phyloP scores from a whole-genome alignment of 805 yeast genomes.

The Cyberlindnera euphorbiiphila region DNA sequence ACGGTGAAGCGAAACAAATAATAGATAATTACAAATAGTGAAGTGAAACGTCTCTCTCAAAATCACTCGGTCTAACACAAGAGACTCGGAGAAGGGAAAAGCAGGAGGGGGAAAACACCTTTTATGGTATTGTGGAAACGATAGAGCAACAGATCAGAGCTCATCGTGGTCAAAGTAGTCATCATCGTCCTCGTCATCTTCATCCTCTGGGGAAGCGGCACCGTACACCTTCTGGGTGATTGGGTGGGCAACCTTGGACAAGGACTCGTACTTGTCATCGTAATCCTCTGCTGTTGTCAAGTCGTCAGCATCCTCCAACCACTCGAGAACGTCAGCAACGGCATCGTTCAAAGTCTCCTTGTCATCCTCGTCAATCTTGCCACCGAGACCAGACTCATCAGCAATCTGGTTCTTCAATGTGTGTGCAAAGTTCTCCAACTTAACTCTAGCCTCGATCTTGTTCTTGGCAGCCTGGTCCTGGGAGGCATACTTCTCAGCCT shows the following conservation, averaged over 20 bases:
- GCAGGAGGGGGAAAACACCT: not conserved
- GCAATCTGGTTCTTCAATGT: conserved; percentile 67
- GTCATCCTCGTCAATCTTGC: conserved; percentile 84
- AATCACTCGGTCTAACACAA: too few relatives aligned
- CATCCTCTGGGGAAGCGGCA: conserved; percentile 46
- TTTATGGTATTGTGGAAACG: not conserved
- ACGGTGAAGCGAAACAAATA: conserved; percentile 1
- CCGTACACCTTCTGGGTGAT: conserved; percentile 84
- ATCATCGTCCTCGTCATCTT: conserved; percentile 50
- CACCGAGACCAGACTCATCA: conserved; percentile 59
- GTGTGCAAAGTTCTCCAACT: conserved; percentile 84
- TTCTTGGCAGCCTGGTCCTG: conserved; percentile 82
- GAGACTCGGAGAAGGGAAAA: not conserved
- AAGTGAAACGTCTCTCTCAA: not conserved
- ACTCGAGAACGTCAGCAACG: conserved; percentile 77
- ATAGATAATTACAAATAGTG: conserved; percentile 3
- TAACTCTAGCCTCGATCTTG: conserved; percentile 85
- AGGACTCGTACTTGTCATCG: conserved; percentile 83
- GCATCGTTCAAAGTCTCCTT: conserved; percentile 87
- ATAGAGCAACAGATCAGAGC: conserved; percentile 33
- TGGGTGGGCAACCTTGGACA: conserved; percentile 82
- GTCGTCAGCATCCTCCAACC: conserved; percentile 84
- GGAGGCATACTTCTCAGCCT: conserved; percentile 91
- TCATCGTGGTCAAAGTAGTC: conserved; percentile 66
- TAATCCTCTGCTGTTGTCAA: conserved; percentile 89